Conservation (phyloP, 139 green algal genomes). For the Auxenochlorella pyrenoidosa region DNA sequence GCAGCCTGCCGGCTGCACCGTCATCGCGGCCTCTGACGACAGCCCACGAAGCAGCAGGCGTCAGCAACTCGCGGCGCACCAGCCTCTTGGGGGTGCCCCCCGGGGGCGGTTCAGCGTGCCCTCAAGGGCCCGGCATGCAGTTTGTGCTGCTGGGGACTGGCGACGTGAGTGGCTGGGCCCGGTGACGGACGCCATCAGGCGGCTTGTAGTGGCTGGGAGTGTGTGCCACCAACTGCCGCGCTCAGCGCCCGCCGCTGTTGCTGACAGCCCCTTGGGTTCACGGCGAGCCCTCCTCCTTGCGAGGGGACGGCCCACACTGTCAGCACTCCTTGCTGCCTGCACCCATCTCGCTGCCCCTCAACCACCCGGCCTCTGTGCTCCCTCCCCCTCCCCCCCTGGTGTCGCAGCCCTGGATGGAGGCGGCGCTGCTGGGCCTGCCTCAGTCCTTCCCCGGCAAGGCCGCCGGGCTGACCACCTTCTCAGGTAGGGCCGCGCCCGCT, state of each 20-base stretch:
- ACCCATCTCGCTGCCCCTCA: background rate
- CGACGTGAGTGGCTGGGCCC: background rate
- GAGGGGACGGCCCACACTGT: too few relatives aligned
- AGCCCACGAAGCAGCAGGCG: background rate
- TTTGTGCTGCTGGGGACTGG: conserved; percentile 62
- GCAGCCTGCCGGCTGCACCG: background rate
- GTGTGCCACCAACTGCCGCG: too few relatives aligned
- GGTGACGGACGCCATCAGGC: too few relatives aligned
- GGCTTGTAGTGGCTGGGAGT: too few relatives aligned
- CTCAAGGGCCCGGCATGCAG: conserved; percentile 37
- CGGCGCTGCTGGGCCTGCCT: conserved; percentile 57
- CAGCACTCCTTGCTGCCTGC: too few relatives aligned
- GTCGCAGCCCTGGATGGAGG: conserved; percentile 70
- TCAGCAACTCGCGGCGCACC: background rate
- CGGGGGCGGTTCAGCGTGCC: too few relatives aligned
- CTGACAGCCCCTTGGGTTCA: too few relatives aligned
- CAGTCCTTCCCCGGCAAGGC: conserved; percentile 68
- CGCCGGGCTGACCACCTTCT: conserved; percentile 64
- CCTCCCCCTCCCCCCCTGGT: background rate
- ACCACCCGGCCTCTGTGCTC: background rate
- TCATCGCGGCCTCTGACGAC: too few relatives aligned
- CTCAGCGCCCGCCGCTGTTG: too few relatives aligned
- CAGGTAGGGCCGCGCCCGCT: conserved; percentile 15
- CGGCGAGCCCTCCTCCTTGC: too few relatives aligned
- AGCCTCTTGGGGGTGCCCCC: background rate